Base-by-base conservation (phyloP, 1,139 yeast species). In the Debaryomyces psychrophilus region DNA sequence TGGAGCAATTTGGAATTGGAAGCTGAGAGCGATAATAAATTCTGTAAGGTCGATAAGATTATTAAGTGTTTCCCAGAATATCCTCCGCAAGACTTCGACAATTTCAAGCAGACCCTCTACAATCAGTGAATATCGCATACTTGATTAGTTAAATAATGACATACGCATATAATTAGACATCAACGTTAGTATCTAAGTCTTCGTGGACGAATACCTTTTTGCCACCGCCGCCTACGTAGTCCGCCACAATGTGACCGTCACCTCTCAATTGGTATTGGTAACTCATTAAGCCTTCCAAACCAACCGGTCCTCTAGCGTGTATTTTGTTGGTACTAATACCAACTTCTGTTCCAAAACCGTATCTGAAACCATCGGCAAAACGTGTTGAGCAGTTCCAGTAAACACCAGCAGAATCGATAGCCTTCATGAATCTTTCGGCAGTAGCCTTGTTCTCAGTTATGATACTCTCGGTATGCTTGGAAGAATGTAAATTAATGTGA, bases 251-350 rank as follows among this genome's bases (percentile, higher is more conserved):
- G 63, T 93, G 98, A 3, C 99, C 99, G 55, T 83, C 74, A 35
- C 99, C 99, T 66, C 87, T 81, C 53, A 93, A 73, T 64, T 90
- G 95, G 64, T 93, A 95, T 67, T 95, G 98, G 65, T 95, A 95
- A 56, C 95, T 88, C 67, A 90, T 95, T 55, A 95, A 76, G 1
- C 99, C 99, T 62, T 95, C 99, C 39, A 95, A 77, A 2, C 99
- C 99, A 31, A 95, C 98, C 9, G 99, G 99, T 1, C 99, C 99
- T 59, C 99, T 81, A 11, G 99, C 97, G 63, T 95, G 99, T 54
- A 95, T 90, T 65, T 93, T 93, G 62, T 92, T 90, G 40, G 99
- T 95, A 49, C 96, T 87, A 50, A 95, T 92, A 34, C 99, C 99
- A 25, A 95, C 99, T 67, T 95, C 99, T 7, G 99, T 87, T 44